Base-by-base conservation (phyloP, 2,329 filamentous ascomycete genomes). In the Colletotrichum theobromicola region DNA sequence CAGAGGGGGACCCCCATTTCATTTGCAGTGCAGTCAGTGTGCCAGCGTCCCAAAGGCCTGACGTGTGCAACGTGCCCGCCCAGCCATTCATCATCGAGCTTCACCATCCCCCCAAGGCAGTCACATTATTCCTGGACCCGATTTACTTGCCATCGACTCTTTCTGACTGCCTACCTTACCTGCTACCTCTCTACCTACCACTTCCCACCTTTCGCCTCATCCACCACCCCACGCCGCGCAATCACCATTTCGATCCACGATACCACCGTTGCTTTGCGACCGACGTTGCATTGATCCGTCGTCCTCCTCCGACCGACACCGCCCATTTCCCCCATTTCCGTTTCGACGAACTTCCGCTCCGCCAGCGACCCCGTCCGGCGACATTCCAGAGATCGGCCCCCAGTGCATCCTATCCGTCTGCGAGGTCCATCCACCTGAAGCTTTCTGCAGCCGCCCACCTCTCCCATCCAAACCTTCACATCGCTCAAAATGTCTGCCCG, bases 401-500 rank as follows among this genome's bases (percentile, higher is more conserved):
- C 60, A 57, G 32, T 58, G 34, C 35, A 24, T 18, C 24, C 35
- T 32, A 24, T 28, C 37, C 57, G 55, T 30, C 18, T 42, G 21
- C 61, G 10, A 62, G 64, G 67, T 37, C 34, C 60, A 60, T 63
- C 28, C 50, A 74, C 57, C 62, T 28, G 32, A 35, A 61, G 35
- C 57, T 72, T 57, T 35, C 24, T 37, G 35, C 24, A 64, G 24
- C 32, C 68, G 73, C 73, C 75, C 77, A 70, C 76, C 75, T 76
- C 77, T 79, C 76, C 74, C 79, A 78, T 72, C 71, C 34, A 64
- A 57, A 60, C 55, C 73, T 65, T 76, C 78, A 79, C 77, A 78
- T 77, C 78, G 77, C 75, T 78, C 83, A 89, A 81, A 84, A 98
- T 98, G 96, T 94, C 96, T 87, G 91, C 94, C 85, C 93, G 95